A percentile compares a stretch with the other conserved stretches of the same genome.
Conservation (phyloP, 2,329 filamentous ascomycete species). For the Aureobasidium lini region DNA sequence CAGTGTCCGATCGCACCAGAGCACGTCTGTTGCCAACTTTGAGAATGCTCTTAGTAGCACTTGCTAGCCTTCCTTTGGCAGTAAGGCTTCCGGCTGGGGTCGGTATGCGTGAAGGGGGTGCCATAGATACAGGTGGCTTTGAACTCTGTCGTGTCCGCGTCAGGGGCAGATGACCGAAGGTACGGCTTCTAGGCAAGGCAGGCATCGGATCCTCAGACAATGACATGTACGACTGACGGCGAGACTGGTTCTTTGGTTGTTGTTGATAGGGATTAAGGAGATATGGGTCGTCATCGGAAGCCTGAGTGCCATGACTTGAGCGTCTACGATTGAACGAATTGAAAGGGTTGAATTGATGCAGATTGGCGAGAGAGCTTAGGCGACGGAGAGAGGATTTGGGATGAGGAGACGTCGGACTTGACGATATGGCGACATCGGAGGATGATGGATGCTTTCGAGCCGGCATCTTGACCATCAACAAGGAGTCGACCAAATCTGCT, state of each 20-base stretch:
- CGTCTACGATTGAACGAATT: constrained; percentile 29
- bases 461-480: neutral
- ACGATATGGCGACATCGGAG: neutral
- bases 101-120: constrained; percentile 7
- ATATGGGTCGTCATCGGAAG: neutral
- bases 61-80: constrained; percentile 11
- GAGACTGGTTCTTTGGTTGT: constrained; percentile 15
- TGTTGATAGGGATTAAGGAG: constrained; percentile 22
- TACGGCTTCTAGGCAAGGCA: constrained; percentile 28
- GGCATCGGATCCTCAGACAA: constrained; percentile 26
- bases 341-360: constrained; percentile 29
- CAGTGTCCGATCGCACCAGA: constrained; percentile 27
- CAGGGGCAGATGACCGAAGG: constrained; percentile 30
- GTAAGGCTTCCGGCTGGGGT: neutral
- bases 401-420: neutral
- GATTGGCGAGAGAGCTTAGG: constrained; percentile 28
- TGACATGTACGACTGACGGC: constrained; percentile 27
- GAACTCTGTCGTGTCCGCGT: constrained; percentile 16
- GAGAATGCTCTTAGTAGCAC: constrained; percentile 15
- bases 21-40: neutral
- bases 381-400: constrained; percentile 16
- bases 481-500: neutral
- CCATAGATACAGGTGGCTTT: neutral
- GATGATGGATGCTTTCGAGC: neutral
- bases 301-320: constrained; percentile 17